Conservation (phyloP, 176 grass and related monocot species). For the Chloris gayana region DNA sequence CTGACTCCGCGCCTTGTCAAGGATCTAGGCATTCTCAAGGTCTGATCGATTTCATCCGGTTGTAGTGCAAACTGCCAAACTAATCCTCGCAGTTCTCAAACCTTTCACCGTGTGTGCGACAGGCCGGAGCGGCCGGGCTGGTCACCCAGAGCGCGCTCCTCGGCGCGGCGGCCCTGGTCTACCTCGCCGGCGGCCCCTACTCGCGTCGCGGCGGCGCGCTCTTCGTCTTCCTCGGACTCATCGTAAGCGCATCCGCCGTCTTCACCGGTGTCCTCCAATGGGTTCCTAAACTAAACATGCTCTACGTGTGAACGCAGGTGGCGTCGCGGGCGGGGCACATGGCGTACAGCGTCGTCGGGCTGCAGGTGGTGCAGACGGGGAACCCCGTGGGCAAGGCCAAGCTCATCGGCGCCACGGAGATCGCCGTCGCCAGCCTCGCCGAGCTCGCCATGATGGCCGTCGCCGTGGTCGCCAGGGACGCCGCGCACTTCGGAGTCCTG, state of each 20-base stretch:
- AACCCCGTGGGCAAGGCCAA: slow-evolving; percentile 54
- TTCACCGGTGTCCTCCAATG: too few species aligned
- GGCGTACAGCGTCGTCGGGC: slow-evolving; percentile 58
- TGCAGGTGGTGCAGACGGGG: slow-evolving; percentile 67
- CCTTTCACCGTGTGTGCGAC: neutral
- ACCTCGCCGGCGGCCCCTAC: slow-evolving; percentile 29
- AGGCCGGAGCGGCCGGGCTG: slow-evolving; percentile 62
- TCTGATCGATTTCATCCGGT: neutral
- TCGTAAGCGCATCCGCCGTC: too few species aligned
- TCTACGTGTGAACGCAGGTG: slow-evolving; percentile 48
- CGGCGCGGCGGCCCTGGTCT: slow-evolving; percentile 38
- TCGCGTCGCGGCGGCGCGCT: slow-evolving; percentile 28
- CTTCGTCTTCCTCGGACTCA: slow-evolving; percentile 47
- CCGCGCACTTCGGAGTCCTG: slow-evolving; percentile 38
- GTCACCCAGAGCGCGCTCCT: slow-evolving; percentile 54
- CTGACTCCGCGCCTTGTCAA: slow-evolving; percentile 41
- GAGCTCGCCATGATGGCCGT: slow-evolving; percentile 63
- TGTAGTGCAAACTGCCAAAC: too few species aligned
- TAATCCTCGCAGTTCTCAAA: neutral
- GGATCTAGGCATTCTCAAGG: slow-evolving; percentile 57
- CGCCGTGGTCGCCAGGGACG: slow-evolving; percentile 42
- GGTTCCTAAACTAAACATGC: too few species aligned
- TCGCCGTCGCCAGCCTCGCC: slow-evolving; percentile 59
- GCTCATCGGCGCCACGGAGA: slow-evolving; percentile 60
- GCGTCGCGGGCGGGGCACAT: slow-evolving; percentile 63